These are phyloP conservation scores for Copromyces sp. DNA, from an alignment of 495 filamentous ascomycete species.

Conservation along the genomic window DNA sequence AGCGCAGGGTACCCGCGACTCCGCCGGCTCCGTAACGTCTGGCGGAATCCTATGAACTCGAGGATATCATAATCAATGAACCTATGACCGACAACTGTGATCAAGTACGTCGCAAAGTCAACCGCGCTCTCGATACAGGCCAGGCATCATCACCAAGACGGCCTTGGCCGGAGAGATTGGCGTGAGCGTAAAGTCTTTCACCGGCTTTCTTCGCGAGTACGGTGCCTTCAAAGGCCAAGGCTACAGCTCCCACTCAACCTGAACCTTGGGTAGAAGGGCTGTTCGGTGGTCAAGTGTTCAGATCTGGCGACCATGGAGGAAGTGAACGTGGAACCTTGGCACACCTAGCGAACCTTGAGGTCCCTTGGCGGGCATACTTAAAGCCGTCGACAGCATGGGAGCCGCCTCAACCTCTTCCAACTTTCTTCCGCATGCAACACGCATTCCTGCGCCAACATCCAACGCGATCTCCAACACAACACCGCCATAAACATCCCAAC, in stretches of 20 bases:
- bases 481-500: background rate
- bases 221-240: constrained; percentile 23
- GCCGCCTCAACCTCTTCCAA: background rate
- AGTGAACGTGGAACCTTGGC: background rate
- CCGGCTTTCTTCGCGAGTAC: constrained; percentile 26
- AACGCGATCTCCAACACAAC: background rate
- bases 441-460: background rate
- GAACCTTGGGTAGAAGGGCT: background rate
- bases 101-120: constrained; percentile 34
- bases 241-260: constrained; percentile 2
- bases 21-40: constrained; percentile 12
- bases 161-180: constrained; percentile 34
- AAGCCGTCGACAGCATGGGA: background rate
- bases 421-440: background rate
- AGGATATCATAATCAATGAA: constrained; percentile 13
- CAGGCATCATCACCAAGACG: constrained; percentile 37
- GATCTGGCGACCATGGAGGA: background rate
- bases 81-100: constrained; percentile 23
- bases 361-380: background rate
- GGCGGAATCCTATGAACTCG: constrained; percentile 4
- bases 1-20: constrained; percentile 22
- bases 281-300: background rate
- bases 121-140: constrained; percentile 30
- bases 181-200: constrained; percentile 23
- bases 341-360: background rate